phyloP scores from a whole-genome alignment of 1,284 basidiomycete species.

The Sporisorium scitamineum region DNA sequence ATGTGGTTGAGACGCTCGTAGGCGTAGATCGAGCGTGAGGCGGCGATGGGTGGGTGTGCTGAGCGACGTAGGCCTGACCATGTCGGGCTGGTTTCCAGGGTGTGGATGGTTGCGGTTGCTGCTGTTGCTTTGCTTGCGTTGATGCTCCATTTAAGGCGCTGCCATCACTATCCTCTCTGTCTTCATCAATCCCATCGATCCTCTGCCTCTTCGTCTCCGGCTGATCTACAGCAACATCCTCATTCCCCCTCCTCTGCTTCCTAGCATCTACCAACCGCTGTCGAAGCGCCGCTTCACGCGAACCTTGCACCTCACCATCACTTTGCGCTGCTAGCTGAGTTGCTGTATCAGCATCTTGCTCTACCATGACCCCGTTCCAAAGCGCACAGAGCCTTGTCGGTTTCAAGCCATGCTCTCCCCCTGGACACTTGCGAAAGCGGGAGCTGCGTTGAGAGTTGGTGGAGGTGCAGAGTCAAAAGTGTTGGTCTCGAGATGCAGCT shows the following conservation, averaged over 20 bases:
- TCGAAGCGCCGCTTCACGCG: constrained; percentile 6
- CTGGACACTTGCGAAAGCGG: not conserved
- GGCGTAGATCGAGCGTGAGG: constrained; percentile 57
- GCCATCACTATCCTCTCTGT: not conserved
- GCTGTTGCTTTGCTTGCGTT: not conserved
- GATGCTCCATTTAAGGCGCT: not conserved
- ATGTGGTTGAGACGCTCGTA: constrained; percentile 84
- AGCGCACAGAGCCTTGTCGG: not conserved
- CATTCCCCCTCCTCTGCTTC: not conserved
- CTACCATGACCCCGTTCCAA: not conserved
- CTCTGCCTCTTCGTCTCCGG: constrained; percentile 8
- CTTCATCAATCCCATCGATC: not conserved
- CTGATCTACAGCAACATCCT: not conserved
- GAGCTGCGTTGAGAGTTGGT: not conserved
- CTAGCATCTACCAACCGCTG: not conserved
- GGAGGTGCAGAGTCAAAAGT: constrained; percentile 1
- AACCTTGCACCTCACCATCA: not conserved
- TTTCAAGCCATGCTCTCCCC: not conserved
- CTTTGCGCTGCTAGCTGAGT: not conserved
- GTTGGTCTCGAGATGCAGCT: not conserved
- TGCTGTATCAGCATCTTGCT: not conserved
- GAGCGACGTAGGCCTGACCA: constrained; percentile 29
- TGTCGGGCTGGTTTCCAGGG: not conserved
- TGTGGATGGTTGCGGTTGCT: not conserved
- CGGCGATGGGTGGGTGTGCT: constrained; percentile 48